These are phyloP conservation scores for Ophiostoma sp. DNA, from an alignment of 2,329 filamentous ascomycete species.

Conservation along the genomic window DNA sequence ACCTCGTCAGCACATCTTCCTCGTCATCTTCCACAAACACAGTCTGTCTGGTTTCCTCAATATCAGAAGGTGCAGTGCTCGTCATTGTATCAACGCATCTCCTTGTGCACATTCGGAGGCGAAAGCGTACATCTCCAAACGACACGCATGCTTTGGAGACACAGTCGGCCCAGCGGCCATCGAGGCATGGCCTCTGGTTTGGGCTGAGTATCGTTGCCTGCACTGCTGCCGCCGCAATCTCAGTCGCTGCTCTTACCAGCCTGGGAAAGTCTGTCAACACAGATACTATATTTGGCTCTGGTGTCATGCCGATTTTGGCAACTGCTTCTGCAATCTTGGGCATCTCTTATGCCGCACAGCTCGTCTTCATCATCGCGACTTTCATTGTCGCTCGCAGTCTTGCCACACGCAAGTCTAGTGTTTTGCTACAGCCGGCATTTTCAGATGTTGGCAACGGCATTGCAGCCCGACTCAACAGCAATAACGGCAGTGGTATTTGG, in stretches of 20 bases:
- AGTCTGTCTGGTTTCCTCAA: constrained; percentile 38
- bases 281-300: constrained; percentile 34
- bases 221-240: constrained; percentile 42
- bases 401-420: constrained; percentile 22
- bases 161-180: neutral
- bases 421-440: neutral
- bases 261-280: constrained; percentile 35
- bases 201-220: constrained; percentile 39
- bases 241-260: constrained; percentile 41
- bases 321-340: constrained; percentile 44
- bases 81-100: constrained; percentile 35
- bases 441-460: constrained; percentile 14
- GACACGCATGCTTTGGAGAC: constrained; percentile 17
- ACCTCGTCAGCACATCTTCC: constrained; percentile 30
- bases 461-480: constrained; percentile 8
- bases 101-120: constrained; percentile 31
- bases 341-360: constrained; percentile 43
- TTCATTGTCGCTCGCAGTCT: constrained; percentile 39
- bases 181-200: constrained; percentile 36
- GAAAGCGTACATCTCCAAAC: constrained; percentile 20
- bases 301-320: constrained; percentile 38
- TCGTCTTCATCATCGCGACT: constrained; percentile 45
- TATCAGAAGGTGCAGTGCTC: constrained; percentile 38
- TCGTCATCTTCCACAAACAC: constrained; percentile 33
- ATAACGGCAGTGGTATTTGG: constrained; percentile 29